A percentile compares a stretch with the other conserved stretches of the same genome.
Evolutionary conservation across 768 basidiomycete species (phyloP).

Genomic region (Leccinellum rugosiceps): DNA sequence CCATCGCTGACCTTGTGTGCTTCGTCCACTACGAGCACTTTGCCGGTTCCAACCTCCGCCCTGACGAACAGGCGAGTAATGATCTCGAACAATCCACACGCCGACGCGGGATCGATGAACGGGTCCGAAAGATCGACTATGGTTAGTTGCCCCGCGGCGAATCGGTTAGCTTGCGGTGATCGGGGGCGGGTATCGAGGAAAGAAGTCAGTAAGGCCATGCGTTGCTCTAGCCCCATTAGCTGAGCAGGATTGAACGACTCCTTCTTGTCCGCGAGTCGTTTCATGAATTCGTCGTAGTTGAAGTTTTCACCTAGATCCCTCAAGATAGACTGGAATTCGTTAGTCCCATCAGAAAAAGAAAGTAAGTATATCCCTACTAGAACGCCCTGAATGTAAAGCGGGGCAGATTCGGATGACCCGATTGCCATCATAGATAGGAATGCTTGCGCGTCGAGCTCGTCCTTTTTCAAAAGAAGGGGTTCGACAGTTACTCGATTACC

Average conservation of each 20-base stretch:
- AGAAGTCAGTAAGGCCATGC: slow-evolving; percentile 56
- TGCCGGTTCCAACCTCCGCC: slow-evolving; percentile 56
- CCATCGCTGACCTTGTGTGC: slow-evolving; percentile 59
- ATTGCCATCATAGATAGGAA: slow-evolving; percentile 76
- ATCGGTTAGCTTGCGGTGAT: slow-evolving; percentile 34
- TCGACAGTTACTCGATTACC: slow-evolving; percentile 48
- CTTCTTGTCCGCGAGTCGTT: slow-evolving; percentile 43
- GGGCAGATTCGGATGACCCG: slow-evolving; percentile 55
- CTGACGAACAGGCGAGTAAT: slow-evolving; percentile 62
- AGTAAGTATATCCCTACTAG: slow-evolving; percentile 42
- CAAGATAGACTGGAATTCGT: slow-evolving; percentile 47
- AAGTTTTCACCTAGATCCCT: slow-evolving; percentile 62
- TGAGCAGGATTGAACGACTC: slow-evolving; percentile 57
- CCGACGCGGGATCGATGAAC: slow-evolving; percentile 63
- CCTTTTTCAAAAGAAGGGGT: slow-evolving; percentile 51
- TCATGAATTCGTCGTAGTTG: slow-evolving; percentile 48
- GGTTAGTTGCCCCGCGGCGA: slow-evolving; percentile 55
- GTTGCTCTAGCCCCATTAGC: slow-evolving; percentile 53
- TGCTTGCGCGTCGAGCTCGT: slow-evolving; percentile 65
- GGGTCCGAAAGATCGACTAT: slow-evolving; percentile 73
- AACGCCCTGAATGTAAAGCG: slow-evolving; percentile 67
- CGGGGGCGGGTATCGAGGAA: slow-evolving; percentile 43
- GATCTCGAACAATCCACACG: slow-evolving; percentile 71
- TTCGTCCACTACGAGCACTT: slow-evolving; percentile 70
- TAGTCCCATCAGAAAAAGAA: neutral